phyloP scores from a whole-genome alignment of 495 filamentous ascomycete genomes.

The Usnea hakonensis region DNA sequence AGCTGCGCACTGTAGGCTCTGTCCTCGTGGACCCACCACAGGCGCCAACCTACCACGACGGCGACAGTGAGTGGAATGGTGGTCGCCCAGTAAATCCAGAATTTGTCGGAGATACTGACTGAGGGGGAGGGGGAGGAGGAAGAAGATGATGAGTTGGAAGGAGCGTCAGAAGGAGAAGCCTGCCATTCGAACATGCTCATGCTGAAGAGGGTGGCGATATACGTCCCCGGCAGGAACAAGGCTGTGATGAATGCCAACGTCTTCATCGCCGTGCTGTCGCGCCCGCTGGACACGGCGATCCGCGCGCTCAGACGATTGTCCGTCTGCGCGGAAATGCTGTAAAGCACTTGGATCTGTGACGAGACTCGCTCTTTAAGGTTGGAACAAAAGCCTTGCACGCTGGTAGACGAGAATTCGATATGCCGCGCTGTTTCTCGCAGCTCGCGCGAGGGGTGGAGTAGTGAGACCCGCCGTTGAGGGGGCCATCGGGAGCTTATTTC shows the following conservation, averaged over 20 bases:
- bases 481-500: not conserved
- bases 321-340: constrained; percentile 11
- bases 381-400: not conserved
- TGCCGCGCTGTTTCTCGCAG: not conserved
- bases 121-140: not conserved
- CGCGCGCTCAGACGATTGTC: constrained; percentile 5
- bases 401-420: not conserved
- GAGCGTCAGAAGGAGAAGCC: not conserved
- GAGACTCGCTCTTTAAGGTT: not conserved
- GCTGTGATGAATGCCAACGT: constrained; percentile 22
- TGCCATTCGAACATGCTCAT: constrained; percentile 11
- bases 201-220: constrained; percentile 12
- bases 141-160: not conserved
- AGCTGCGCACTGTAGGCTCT: too few species aligned
- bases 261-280: constrained; percentile 25
- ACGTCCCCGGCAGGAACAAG: constrained; percentile 25
- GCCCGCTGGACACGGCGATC: constrained; percentile 15
- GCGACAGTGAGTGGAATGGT: constrained; percentile 9
- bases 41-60: not conserved
- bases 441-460: not conserved
- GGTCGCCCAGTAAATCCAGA: constrained; percentile 16
- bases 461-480: not conserved
- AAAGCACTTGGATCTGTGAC: constrained; percentile 3
- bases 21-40: not conserved
- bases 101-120: not conserved